Base-by-base conservation (phyloP, 2,329 filamentous ascomycete species). In the Epichloe typhina region DNA sequence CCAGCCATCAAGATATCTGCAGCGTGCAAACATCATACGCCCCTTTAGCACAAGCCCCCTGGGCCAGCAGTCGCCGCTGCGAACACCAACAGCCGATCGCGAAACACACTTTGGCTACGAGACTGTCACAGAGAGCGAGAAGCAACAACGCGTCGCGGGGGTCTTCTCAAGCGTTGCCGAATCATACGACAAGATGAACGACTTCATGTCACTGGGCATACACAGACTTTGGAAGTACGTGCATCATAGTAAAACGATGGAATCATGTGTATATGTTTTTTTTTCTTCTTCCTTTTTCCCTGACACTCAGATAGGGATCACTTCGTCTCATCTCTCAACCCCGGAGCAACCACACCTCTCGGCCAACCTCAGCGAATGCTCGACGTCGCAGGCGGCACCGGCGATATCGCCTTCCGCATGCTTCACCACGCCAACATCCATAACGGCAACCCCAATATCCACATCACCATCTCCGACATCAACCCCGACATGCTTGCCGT, bases 111-210 rank as follows among this genome's bases (percentile, higher is more conserved):
- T 96, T 67, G 90, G 90, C 48, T 96, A 88, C 66, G 79, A 90
- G 69, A 91, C 87, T 41, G 77, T 96, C 40, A 80, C 85, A 15
- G 87, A 94, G 64, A 74, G 80, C 9, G 75, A 93, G 66, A 96
- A 96, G 69, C 72, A 70, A 43, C 62, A 74, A 57, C 67, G 72
- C 75, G 90, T 96, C 40, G 86, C 86, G 53, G 82, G 80, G 41
- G 93, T 98, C 52, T 98, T 98, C 72, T 91, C 88, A 67, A 96
- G 86, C 58, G 93, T 98, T 40, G 93, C 93, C 58, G 83, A 87
- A 55, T 88, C 86, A 17, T 98, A 98, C 71, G 93, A 98, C 69
- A 85, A 84, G 55, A 98, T 98, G 93, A 98, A 98, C 72, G 93
- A 98, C 67, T 78, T 97, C 58, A 98, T 98, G 93, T 97, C 93